These are phyloP conservation scores for Skeletonema marinoi DNA, from an alignment of 108 stramenopile species.

Conservation along the genomic window DNA sequence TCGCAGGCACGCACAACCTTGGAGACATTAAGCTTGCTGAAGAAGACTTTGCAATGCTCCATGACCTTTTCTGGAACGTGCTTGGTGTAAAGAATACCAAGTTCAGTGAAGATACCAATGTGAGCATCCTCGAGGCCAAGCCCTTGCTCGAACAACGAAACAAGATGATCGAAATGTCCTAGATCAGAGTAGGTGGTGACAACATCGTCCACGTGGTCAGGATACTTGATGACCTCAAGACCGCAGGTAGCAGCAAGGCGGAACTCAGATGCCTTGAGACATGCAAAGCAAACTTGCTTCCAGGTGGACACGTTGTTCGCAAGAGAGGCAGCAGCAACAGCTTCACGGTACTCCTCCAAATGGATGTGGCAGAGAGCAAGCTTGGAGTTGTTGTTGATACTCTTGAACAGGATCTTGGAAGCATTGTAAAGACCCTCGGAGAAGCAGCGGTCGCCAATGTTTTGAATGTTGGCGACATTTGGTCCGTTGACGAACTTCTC, in stretches of 20 bases:
- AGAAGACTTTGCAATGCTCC: conserved; percentile 99
- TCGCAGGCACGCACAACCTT: conserved; percentile 99
- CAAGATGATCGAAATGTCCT: conserved; percentile 94
- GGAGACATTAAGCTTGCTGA: conserved; percentile 95
- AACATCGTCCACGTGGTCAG: conserved; percentile 99
- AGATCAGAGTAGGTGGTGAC: conserved; percentile 96
- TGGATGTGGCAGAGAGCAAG: conserved; percentile 98
- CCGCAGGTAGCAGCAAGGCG: conserved; percentile 96
- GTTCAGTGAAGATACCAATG: conserved; percentile 99
- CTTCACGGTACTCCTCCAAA: conserved; percentile 97
- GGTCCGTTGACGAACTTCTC: conserved; percentile 97
- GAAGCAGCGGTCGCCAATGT: conserved; percentile 95
- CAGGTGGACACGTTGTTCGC: conserved; percentile 99
- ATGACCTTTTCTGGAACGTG: conserved; percentile 98
- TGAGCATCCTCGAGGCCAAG: conserved; percentile 98
- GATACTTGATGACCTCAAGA: conserved; percentile 98
- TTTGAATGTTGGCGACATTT: conserved; percentile 98
- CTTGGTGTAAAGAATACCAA: conserved; percentile 99
- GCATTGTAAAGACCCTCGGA: conserved; percentile 96
- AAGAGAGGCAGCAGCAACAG: conserved; percentile 97
- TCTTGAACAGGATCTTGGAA: conserved; percentile 95
- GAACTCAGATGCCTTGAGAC: conserved; percentile 96
- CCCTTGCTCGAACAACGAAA: conserved; percentile 98
- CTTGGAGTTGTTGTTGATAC: conserved; percentile 99
- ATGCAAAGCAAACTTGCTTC: conserved; percentile 98